Evolutionary conservation across 139 green algal genomes (phyloP), one percentile per base, ranked within the genome.

Genomic region (Chlorella sp.): DNA sequence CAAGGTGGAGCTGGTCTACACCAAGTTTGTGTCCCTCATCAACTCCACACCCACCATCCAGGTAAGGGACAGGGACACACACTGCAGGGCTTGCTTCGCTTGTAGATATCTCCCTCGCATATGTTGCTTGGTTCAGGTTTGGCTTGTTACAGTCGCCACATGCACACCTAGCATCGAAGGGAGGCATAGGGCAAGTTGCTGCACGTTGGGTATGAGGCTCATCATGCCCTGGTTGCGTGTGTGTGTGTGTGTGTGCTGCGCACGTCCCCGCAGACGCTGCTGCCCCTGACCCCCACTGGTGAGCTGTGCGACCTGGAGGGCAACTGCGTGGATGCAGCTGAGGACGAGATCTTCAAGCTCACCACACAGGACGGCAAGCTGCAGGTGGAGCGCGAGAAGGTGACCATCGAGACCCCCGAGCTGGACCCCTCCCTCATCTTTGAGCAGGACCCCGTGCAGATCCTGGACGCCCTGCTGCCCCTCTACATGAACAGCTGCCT

Each of bases 21-120:
- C 95, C 75, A 97, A 97, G 88, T 99, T 99, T 83, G 86, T 98
- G 63, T 98, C 93, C n/a, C 90, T 99, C 31, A 97, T 99, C 75
- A 80, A 81, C 49, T 91, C 87, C 49, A 84, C 90, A 49, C 95
- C 94, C 33, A 90, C 90, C 65, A 86, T 99, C 62, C 94, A 99
- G 86, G 97, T 94, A n/a, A n/a, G n/a, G n/a, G n/a, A n/a, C n/a
- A n/a, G n/a, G n/a, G n/a, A n/a, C n/a, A n/a, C n/a, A n/a, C n/a
- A n/a, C n/a, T n/a, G n/a, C n/a, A n/a, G n/a, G n/a, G n/a, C n/a
- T n/a, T n/a, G n/a, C n/a, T n/a, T n/a, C n/a, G n/a, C n/a, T n/a
- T n/a, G n/a, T n/a, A n/a, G n/a, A n/a, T n/a, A n/a, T n/a, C n/a
- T n/a, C n/a, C n/a, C n/a, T n/a, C n/a, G n/a, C n/a, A n/a, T n/a